A percentile compares a stretch with the other conserved stretches of the same genome.
Evolutionary conservation across 805 yeast genomes (phyloP).

Genomic region (Sporopachydermia lactativora): DNA sequence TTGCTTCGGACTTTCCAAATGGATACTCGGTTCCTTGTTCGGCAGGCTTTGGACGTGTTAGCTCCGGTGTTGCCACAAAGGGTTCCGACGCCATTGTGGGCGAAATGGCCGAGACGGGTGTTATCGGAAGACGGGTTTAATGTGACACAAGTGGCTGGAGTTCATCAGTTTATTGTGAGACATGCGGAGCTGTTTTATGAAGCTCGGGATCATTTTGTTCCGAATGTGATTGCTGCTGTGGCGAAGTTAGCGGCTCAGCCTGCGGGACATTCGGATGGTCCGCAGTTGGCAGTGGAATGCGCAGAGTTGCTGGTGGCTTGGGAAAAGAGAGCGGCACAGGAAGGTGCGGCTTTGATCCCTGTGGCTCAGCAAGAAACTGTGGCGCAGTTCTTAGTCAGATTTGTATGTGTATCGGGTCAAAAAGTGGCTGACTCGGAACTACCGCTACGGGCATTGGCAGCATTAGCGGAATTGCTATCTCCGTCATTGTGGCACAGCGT

Average conservation of each 20-base stretch:
- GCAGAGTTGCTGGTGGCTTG: conserved; percentile 77
- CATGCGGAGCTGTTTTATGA: conserved; percentile 76
- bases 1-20: conserved; percentile 69
- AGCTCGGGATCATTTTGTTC: conserved; percentile 79
- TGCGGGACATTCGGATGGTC: conserved; percentile 69
- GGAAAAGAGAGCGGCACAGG: conserved; percentile 45
- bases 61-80: conserved; percentile 78
- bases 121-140: conserved; percentile 81
- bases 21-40: conserved; percentile 72
- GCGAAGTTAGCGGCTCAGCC: conserved; percentile 73
- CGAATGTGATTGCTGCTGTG: conserved; percentile 84
- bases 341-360: no score
- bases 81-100: conserved; percentile 54
- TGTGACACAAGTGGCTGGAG: conserved; percentile 72
- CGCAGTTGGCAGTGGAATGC: conserved; percentile 72
- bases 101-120: conserved; percentile 89
- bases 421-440: conserved; percentile 73
- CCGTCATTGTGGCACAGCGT: conserved; percentile 79
- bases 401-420: conserved; percentile 75
- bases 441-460: conserved; percentile 70
- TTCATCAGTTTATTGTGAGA: conserved; percentile 78
- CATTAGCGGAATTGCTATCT: conserved; percentile 58
- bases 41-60: conserved; percentile 73
- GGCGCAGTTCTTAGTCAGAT: conserved; percentile 65
- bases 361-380: conserved; percentile 13